Evolutionary conservation across 345 rosid species (phyloP), one percentile per base, ranked within the genome.

Genomic region (Citropsis articulata): DNA sequence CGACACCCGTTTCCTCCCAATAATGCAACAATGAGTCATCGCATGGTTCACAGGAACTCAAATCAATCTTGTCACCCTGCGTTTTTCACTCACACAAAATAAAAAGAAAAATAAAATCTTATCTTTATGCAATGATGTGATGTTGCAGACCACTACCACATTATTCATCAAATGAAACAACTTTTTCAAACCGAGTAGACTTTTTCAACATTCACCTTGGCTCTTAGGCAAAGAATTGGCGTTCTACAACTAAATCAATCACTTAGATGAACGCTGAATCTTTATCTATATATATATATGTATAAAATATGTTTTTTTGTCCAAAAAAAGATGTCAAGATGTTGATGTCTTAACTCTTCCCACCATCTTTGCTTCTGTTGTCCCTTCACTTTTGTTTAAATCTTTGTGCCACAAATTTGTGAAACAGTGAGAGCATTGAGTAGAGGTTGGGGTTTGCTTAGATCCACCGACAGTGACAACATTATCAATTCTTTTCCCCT

Each of bases 391-490:
- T 70, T 70, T 48, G 73, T 30, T 71, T 50, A 55, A 50, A 28
- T 53, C n/a, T 67, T 38, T 67, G 28, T 38, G 36, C 24, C 73
- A 45, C 9, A 22, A 56, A 27, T 9, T 35, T 35, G 25, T 21
- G 25, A 65, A 66, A 19, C 38, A 48, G 40, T 53, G 16, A 31
- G 14, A 31, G 77, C 27, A 38, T 25, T 22, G 72, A 40, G 78
- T 53, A 62, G 81, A 77, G 81, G 81, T 74, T 69, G 79, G 84
- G 79, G 76, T 81, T 81, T 77, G 53, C 65, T 12, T 38, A 45
- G 59, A 78, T 60, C 68, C 81, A 73, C 81, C 78, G 84, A 82
- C 81, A 78, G 79, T 73, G 81, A 78, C 84, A 74, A 69, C 67
- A 66, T 69, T 24, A 72, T 72, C 69, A 60, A 67, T 19, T 30